Percentiles rank a stretch among this genome's conserved stretches.
Evolutionary conservation across 306 rosid genomes (phyloP).

Genomic region (Clitoria ternatea): DNA sequence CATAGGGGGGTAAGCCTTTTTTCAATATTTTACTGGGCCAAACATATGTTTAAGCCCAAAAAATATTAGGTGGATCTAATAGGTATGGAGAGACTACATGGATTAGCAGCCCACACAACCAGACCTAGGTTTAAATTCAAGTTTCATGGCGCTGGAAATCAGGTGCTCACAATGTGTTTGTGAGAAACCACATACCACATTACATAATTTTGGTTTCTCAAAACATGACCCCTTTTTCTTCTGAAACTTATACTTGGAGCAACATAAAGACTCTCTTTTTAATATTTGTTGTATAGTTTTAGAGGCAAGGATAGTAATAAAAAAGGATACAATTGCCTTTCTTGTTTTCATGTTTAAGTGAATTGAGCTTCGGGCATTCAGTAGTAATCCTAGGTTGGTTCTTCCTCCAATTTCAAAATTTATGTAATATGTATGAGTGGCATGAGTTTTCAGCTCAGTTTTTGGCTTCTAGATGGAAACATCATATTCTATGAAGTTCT

Average conservation of each 20-base stretch:
- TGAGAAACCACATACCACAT: not conserved
- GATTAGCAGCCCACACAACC: not conserved
- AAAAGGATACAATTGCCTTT: not conserved
- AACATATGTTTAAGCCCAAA: too few relatives aligned
- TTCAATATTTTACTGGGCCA: too few relatives aligned
- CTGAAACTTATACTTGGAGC: not conserved
- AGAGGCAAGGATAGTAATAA: not conserved
- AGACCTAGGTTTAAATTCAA: not conserved
- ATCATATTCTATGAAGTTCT: not conserved
- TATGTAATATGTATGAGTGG: not conserved
- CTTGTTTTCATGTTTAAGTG: not conserved
- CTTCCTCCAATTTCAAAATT: not conserved
- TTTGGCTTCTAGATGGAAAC: constrained; percentile 12
- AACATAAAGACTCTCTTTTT: not conserved
- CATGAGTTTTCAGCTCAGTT: not conserved
- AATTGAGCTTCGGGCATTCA: not conserved
- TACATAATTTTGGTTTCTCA: not conserved
- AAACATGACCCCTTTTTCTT: not conserved
- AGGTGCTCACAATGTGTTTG: not conserved
- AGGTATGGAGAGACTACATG: not conserved
- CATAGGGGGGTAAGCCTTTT: too few relatives aligned
- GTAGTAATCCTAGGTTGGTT: not conserved
- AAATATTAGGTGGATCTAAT: not conserved
- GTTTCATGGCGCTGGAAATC: not conserved
- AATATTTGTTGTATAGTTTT: not conserved